phyloP scores from a whole-genome alignment of 1,284 basidiomycete species.

The Tilletia caries region DNA sequence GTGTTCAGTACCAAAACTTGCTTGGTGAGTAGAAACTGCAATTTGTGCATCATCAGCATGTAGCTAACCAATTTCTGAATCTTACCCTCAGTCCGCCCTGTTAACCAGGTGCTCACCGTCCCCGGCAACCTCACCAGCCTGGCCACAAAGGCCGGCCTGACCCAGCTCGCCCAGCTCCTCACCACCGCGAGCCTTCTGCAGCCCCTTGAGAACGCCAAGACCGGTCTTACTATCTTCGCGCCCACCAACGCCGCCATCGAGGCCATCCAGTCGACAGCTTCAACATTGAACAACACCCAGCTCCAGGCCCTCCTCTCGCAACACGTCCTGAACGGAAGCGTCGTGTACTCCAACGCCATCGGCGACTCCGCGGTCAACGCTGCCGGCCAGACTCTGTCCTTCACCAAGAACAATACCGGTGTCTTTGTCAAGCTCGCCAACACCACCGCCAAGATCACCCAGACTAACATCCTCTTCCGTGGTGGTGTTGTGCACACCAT shows the following conservation, averaged over 20 bases:
- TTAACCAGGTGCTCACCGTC: conserved; percentile 58
- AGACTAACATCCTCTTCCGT: conserved; percentile 64
- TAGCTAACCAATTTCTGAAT: too few species aligned
- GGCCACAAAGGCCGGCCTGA: neutral
- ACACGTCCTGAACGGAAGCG: conserved; percentile 67
- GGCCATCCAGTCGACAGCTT: conserved; percentile 57
- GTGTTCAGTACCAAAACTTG: conserved; percentile 58
- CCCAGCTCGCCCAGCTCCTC: neutral
- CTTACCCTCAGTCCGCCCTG: conserved; percentile 26
- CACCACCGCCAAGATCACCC: conserved; percentile 63
- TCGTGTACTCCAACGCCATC: conserved; percentile 58
- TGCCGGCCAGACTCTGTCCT: neutral
- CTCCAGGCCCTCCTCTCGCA: conserved; percentile 54
- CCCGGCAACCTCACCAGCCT: conserved; percentile 42
- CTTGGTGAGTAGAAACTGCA: conserved; percentile 9
- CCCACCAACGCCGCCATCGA: conserved; percentile 55
- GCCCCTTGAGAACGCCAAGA: conserved; percentile 16
- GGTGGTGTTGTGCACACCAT: conserved; percentile 73
- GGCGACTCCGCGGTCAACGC: neutral
- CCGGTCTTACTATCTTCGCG: conserved; percentile 70
- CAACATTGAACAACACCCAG: conserved; percentile 60
- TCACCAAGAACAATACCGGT: conserved; percentile 53
- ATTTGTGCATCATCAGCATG: neutral
- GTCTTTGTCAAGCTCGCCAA: conserved; percentile 63
- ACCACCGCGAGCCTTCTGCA: neutral